Conservation (phyloP, 169 alveolate species). For the Eimeria zaria region DNA sequence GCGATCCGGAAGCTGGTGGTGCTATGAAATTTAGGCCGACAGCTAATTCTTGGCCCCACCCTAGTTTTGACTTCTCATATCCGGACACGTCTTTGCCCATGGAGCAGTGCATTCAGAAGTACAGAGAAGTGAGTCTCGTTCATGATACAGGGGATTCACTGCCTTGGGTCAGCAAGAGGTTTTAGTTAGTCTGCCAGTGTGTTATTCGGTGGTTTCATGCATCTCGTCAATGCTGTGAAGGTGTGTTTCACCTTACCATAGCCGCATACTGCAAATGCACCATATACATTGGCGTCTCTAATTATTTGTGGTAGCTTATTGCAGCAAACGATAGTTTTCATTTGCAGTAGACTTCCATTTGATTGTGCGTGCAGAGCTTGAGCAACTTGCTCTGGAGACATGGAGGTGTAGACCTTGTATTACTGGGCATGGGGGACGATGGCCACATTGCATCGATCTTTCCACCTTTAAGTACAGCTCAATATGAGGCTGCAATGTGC, state of each 20-base stretch:
- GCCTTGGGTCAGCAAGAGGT: background rate
- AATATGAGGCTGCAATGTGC: conserved; percentile 37
- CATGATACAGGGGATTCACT: background rate
- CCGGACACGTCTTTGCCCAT: conserved; percentile 85
- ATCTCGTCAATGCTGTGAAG: background rate
- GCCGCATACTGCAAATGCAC: background rate
- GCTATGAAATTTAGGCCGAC: conserved; percentile 56
- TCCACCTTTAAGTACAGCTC: conserved; percentile 74
- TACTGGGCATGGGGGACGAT: conserved; percentile 85
- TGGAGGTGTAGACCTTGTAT: conserved; percentile 78
- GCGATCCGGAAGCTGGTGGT: conserved; percentile 38
- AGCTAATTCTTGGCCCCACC: conserved; percentile 65
- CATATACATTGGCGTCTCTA: background rate
- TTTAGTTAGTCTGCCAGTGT: background rate
- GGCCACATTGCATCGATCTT: conserved; percentile 84
- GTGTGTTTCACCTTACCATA: background rate
- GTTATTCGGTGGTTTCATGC: background rate
- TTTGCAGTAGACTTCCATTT: background rate
- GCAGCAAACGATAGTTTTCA: background rate
- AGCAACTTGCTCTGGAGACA: conserved; percentile 71
- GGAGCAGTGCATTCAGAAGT: conserved; percentile 81
- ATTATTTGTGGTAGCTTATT: background rate
- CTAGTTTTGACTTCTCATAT: conserved; percentile 32
- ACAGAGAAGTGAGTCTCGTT: conserved; percentile 56
- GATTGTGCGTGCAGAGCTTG: conserved; percentile 34